Evolutionary conservation across 768 basidiomycete genomes (phyloP).

Genomic region (Panaeolus papilionaceus): DNA sequence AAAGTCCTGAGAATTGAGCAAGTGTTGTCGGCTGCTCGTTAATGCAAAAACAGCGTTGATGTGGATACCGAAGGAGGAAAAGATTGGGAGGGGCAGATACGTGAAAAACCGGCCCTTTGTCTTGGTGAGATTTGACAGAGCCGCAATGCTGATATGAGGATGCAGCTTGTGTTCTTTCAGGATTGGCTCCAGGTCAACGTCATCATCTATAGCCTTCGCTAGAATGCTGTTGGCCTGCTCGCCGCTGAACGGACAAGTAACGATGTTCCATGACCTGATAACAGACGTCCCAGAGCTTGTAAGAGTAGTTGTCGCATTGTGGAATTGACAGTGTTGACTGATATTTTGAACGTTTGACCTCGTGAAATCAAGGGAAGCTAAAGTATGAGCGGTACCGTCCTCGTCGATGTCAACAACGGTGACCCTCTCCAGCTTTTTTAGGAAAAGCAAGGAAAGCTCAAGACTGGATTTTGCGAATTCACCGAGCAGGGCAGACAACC

Average conservation of each 20-base stretch:
- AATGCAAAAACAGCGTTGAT: conserved; percentile 55
- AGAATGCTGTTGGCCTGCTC: conserved; percentile 34
- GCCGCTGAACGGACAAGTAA: conserved; percentile 35
- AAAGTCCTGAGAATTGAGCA: conserved; percentile 47
- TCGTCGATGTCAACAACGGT: conserved; percentile 44
- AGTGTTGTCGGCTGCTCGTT: conserved; percentile 49
- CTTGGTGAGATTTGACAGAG: conserved; percentile 31
- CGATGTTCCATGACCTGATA: conserved; percentile 39
- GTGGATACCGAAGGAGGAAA: conserved; percentile 51
- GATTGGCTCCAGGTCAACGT: conserved; percentile 10
- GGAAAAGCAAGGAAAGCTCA: conserved; percentile 47
- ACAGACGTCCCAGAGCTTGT: conserved; percentile 14
- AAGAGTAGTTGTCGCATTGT: conserved; percentile 24
- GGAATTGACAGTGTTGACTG: neutral
- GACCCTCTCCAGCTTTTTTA: conserved; percentile 45
- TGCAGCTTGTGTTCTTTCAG: conserved; percentile 48
- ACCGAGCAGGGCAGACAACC: conserved; percentile 44
- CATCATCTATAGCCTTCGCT: conserved; percentile 19
- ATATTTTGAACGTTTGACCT: neutral
- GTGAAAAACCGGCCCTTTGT: conserved; percentile 52
- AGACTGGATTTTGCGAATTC: conserved; percentile 50
- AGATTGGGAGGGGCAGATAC: conserved; percentile 52
- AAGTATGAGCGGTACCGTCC: conserved; percentile 24
- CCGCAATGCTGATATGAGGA: conserved; percentile 44
- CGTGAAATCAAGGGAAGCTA: neutral